Evolutionary conservation across 2,329 filamentous ascomycete genomes (phyloP).

Genomic region (Ilyonectria robusta): DNA sequence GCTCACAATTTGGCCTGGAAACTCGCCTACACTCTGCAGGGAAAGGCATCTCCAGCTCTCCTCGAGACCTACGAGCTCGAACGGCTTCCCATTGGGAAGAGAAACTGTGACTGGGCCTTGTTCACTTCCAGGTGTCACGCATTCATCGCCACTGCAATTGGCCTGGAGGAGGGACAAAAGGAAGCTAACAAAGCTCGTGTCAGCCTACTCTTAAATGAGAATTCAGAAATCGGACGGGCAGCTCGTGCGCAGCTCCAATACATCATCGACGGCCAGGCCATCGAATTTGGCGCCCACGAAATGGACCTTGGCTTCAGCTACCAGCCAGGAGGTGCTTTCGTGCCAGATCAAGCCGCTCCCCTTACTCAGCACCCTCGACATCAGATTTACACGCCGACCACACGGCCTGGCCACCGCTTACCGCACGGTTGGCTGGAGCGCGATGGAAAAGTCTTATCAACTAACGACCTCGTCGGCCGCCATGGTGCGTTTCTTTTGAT

Average conservation of each 20-base stretch:
- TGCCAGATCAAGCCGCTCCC: not conserved
- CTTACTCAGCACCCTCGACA: not conserved
- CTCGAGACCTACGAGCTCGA: not conserved
- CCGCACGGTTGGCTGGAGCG: conserved; percentile 7
- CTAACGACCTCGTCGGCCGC: not conserved
- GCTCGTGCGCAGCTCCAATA: not conserved
- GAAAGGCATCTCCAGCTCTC: not conserved
- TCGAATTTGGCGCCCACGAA: conserved; percentile 1
- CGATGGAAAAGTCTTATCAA: not conserved
- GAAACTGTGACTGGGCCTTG: conserved; percentile 10
- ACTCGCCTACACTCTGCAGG: not conserved
- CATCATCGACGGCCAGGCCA: not conserved
- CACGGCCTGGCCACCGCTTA: conserved; percentile 3
- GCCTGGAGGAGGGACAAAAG: not conserved
- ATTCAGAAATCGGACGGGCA: not conserved
- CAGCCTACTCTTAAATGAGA: not conserved
- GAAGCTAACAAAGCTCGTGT: not conserved
- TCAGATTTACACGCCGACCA: not conserved
- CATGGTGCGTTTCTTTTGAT: not conserved
- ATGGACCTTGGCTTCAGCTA: conserved; percentile 12
- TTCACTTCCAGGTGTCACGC: not conserved
- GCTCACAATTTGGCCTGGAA: not conserved
- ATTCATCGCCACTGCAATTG: not conserved
- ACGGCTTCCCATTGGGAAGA: not conserved
- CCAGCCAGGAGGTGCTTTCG: not conserved